Evolutionary conservation across 2,329 filamentous ascomycete genomes (phyloP), one percentile per base, ranked within the genome.

Genomic region (Corinectria fuckeliana): DNA sequence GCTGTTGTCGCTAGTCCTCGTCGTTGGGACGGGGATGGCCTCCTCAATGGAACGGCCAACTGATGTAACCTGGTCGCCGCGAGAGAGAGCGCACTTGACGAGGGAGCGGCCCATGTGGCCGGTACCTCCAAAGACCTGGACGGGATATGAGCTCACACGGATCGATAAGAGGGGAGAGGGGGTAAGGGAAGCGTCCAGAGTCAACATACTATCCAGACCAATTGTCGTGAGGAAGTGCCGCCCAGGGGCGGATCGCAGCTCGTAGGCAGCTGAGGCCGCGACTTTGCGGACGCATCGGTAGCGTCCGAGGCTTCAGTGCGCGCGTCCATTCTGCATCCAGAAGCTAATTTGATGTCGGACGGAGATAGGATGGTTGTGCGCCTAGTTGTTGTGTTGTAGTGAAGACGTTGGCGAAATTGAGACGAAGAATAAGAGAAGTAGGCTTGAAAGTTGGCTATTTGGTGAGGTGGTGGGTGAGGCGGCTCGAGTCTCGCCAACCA

Each of bases 81-180:
- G 90, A 14, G 86, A 82, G 20, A 98, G 83, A 14, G 91, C 92
- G 54, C 86, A 88, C 71, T 95, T 94, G 60, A 94, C 91, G 18
- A 98, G 86, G 7, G 91, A 96, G 51, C 92, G 89, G 59, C 95
- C 95, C 83, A 98, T 96, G 71, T 99, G 95, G 56, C 95, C 95
- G n/a, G 93, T 97, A 48, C 92, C 93, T 48, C 95, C 95, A 76
- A 97, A 99, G 54, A 98, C 82, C 92, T 93, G 60, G 38, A 13
- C 7, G 16, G 10, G n/a, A 20, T 23, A 21, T 61, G 42, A 60
- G 50, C 14, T n/a, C n/a, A n/a, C n/a, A n/a, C n/a, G n/a, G n/a
- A n/a, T n/a, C n/a, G n/a, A n/a, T n/a, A n/a, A n/a, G n/a, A n/a
- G n/a, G n/a, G 28, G 44, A 45, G n/a, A 49, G 32, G n/a, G 20